Conservation (phyloP, 805 yeast genomes). For the Yarrowia osloensis region DNA sequence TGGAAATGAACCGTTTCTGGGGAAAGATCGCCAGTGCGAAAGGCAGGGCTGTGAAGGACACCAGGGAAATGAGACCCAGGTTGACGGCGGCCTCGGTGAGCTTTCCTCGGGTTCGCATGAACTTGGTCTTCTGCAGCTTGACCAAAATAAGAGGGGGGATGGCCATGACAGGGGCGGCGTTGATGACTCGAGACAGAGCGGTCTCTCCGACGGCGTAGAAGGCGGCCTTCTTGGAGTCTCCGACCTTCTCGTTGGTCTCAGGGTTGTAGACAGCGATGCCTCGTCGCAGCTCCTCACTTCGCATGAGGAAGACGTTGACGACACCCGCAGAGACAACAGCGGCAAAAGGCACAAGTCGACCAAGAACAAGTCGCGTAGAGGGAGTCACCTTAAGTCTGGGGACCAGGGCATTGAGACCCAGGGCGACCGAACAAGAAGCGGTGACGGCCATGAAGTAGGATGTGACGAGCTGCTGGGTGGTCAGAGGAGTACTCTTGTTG, state of each 20-base stretch:
- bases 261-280: conserved; percentile 47
- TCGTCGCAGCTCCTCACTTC: conserved; percentile 85
- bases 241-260: conserved; percentile 48
- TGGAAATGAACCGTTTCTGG: conserved; percentile 68
- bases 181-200: conserved; percentile 89
- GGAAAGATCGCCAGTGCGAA: conserved; percentile 97
- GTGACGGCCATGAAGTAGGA: conserved; percentile 87
- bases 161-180: conserved; percentile 97
- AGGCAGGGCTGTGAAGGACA: conserved; percentile 86
- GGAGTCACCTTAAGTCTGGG: conserved; percentile 81
- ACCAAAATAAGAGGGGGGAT: conserved; percentile 87
- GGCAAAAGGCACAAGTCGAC: conserved; percentile 94
- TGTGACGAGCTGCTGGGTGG: conserved; percentile 71
- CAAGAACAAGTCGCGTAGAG: conserved; percentile 65
- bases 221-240: conserved; percentile 84
- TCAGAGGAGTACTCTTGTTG: conserved; percentile 88
- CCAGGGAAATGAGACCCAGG: conserved; percentile 78
- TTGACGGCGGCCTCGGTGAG: conserved; percentile 70
- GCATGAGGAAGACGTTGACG: conserved; percentile 94
- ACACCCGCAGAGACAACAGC: conserved; percentile 98
- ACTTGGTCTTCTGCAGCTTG: conserved; percentile 62
- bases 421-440: conserved; percentile 93
- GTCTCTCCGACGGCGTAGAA: conserved; percentile 94
- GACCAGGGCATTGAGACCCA: conserved; percentile 89
- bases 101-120: conserved; percentile 67